phyloP scores from a whole-genome alignment of 345 rosid species.

The Erucastrum elatum region DNA sequence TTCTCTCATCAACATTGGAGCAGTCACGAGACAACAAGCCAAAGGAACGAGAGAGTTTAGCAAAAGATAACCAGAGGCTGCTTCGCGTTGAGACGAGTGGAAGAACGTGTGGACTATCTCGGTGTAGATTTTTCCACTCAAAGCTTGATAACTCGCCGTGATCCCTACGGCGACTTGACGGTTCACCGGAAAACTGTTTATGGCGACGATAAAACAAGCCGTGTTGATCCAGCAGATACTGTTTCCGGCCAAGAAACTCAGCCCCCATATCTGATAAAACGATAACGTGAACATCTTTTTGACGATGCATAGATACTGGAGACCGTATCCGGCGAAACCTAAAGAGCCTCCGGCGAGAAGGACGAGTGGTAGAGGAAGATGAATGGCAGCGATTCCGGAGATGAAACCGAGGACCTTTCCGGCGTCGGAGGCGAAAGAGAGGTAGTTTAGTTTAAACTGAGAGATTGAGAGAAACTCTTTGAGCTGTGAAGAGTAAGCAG shows the following conservation, averaged over 20 bases:
- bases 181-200: conserved; percentile 51
- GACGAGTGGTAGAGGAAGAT: conserved; percentile 73
- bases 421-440: conserved; percentile 91
- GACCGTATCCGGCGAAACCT: conserved; percentile 72
- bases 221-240: conserved; percentile 99
- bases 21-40: conserved; percentile 39
- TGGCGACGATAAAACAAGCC: conserved; percentile 59
- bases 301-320: conserved; percentile 68
- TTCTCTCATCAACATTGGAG: conserved; percentile 46
- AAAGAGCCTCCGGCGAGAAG: conserved; percentile 68
- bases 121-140: conserved; percentile 79
- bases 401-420: conserved; percentile 86
- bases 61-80: conserved; percentile 59
- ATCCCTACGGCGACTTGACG: conserved; percentile 76
- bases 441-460: conserved; percentile 76
- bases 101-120: conserved; percentile 50
- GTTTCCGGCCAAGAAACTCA: conserved; percentile 77
- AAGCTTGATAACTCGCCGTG: conserved; percentile 69
- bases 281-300: conserved; percentile 47
- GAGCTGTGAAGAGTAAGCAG: conserved; percentile 88
- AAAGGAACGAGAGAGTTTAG: conserved; percentile 64
- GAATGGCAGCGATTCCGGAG: conserved; percentile 74
- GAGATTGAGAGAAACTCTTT: conserved; percentile 70
- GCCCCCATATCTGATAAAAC: conserved; percentile 55
- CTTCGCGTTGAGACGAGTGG: conserved; percentile 34